Evolutionary conservation across 176 grass and related monocot species (phyloP).

Genomic region (Oryza brachyantha): DNA sequence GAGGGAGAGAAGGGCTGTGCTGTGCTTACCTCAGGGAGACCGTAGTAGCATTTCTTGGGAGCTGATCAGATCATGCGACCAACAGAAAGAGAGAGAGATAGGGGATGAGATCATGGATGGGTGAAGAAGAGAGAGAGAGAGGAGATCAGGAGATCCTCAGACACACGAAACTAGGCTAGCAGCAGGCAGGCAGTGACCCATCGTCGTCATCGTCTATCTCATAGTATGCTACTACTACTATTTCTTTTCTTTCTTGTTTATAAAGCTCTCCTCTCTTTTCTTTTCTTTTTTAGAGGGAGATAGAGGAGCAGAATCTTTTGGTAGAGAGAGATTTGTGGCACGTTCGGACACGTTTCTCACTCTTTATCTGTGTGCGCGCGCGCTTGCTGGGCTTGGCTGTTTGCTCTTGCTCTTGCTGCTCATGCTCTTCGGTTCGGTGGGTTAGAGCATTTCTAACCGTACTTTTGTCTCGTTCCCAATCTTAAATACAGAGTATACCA

Average conservation of each 20-base stretch:
- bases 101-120: too few species aligned
- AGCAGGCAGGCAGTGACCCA: neutral
- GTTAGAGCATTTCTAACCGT: too few species aligned
- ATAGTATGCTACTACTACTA: neutral
- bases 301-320: slow-evolving; percentile 27
- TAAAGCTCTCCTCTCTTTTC: neutral
- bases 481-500: too few species aligned
- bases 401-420: too few species aligned
- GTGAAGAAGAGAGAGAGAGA: too few species aligned
- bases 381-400: too few species aligned
- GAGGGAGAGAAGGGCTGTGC: neutral
- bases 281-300: neutral
- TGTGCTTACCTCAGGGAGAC: slow-evolving; percentile 21
- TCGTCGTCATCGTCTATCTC: neutral
- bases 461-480: too few species aligned
- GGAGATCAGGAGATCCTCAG: slow-evolving; percentile 47
- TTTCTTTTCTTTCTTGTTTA: neutral
- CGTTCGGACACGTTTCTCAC: slow-evolving; percentile 28
- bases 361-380: too few species aligned
- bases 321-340: slow-evolving; percentile 33
- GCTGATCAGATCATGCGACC: slow-evolving; percentile 3
- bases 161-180: slow-evolving; percentile 39
- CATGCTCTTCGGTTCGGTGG: too few species aligned
- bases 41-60: neutral
- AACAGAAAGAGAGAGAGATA: neutral